Base-by-base conservation (phyloP, 2,329 filamentous ascomycete species). In the Erysiphe neolycopersici region DNA sequence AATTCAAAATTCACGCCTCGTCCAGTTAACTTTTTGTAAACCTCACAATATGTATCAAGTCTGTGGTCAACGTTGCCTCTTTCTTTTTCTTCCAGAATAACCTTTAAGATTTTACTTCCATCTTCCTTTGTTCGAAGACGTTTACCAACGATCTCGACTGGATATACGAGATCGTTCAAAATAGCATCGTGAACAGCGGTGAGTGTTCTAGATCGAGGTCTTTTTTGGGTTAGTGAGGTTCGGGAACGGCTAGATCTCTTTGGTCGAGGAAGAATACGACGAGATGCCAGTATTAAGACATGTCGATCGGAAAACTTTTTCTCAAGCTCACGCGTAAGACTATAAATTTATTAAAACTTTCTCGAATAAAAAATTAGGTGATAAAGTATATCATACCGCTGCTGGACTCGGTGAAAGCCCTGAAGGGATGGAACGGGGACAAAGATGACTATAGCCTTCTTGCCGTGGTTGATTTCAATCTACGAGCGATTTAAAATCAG, bases 281-380 rank as follows among this genome's bases (percentile, higher is more conserved):
- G 89, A 62, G 87, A 91, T 59, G 89, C 89, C 59, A 98, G 79
- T 76, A 98, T 84, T 65, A 98, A 73, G 65, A 98, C 89, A 68
- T 98, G 89, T 68, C 89, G 89, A 76, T 98, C 89, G 54, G 89
- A 95, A 83, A 98, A 98, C 74, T 98, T 98, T 84, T 98, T 98
- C 80, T 98, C 89, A 63, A 98, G 85, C 76, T 98, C 89, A 69
- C 89, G 89, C 67, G 89, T 98, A 63, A 98, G 78, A 64, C 87
- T 95, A 16, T 16, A 12, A 29, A 3, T 47, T 45, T 47, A 45
- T 26, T 3, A 42, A 3, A 32, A 14, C 31, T 38, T 32, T 36
- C 9, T 22, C 12, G 18, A 2, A 33, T n/a, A 6, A 22, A 10
- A 14, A 8, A 26, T 26, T 26, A 6, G 8, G 22, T 26, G 22